Evolutionary conservation across 129 eudicot genomes (phyloP), one percentile per base, ranked within the genome.

Genomic region (Logfia minima): DNA sequence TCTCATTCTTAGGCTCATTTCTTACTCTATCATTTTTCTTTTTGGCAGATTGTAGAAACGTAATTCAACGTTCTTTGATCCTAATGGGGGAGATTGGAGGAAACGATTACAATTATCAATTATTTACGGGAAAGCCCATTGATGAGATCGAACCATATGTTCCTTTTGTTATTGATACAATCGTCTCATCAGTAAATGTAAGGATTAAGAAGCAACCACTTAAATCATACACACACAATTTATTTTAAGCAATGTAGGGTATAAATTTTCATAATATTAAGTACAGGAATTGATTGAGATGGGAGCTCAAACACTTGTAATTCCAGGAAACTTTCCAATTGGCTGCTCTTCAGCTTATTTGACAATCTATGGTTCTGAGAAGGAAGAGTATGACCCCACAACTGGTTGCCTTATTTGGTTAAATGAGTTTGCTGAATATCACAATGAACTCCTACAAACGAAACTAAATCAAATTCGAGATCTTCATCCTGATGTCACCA

Each of bases 31-130:
- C 39, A 6, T 35, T 6, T 6, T 35, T 4, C 6, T 35, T 31
- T 31, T 31, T 53, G 17, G 58, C 84, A 87, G 96, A 83, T 71
- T 67, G 86, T 76, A 74, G 62, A 39, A 61, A 79, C 18, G 72
- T 80, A 34, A 83, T 88, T 11, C n/a, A 61, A 39, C 72, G 74
- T 9, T 80, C 90, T 21, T 73, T 91, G 65, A 45, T 91, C 29
- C 68, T 91, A 5, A 39, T 91, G 82, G 97, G 97, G 74, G 93
- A 88, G 68, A 91, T 91, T 3, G 97, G 97, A 58, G 92, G 91
- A 71, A 91, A 88, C 60, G 92, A 91, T 79, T 88, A 83, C 82
- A 88, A 84, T 59, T 90, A 26, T 55, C 66, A 13, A 71, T 39
- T 39, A 22, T 45, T 45, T 13, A 13, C 1, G 1, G 88, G 90